Base-by-base conservation (phyloP, 371 early-diverging fungal species). In the Umbelopsis sp. region DNA sequence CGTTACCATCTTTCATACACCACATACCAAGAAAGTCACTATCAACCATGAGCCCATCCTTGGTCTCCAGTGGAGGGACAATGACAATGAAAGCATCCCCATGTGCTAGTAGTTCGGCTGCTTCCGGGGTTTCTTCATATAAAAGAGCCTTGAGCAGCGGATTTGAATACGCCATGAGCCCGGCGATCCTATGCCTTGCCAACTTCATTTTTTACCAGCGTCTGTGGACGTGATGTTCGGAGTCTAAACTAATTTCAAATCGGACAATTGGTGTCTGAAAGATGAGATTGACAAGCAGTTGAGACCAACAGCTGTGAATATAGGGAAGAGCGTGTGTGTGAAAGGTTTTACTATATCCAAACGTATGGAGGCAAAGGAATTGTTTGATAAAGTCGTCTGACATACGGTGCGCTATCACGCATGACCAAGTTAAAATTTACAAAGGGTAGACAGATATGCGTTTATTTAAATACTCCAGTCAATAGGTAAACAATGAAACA, bases 121-220 rank as follows among this genome's bases (percentile, higher is more conserved):
- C 35, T 57, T 57, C 57, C 14, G 35, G 29, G 12, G 57, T 11
- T 35, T 35, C 18, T 32, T 57, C 57, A 29, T 57, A 57, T 35
- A 57, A 35, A 4, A 57, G 57, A 57, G 35, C 57, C 18, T 35
- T 57, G 57, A 57, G 57, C 57, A 57, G 57, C 57, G 57, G 57
- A 35, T 57, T 57, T 35, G 57, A 57, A 29, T 29, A 29, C 18
- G 57, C 57, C 57, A 57, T 57, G 29, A 35, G 29, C 35, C 29
- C 18, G 14, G 57, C 29, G 32, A 57, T 8, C 52, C 12, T 22
- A 25, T 29, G 22, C 52, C 52, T 57, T 18, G 2, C 57, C 57
- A 57, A 35, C 29, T 48, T 48, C 48, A 48, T 16, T 20, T 29
- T 20, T n/a, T n/a, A 48, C 48, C 35, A 32, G 14, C 22, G 22